Evolutionary conservation across 495 filamentous ascomycete species (phyloP), one percentile per base, ranked within the genome.

Genomic region (Copromyces sp.): DNA sequence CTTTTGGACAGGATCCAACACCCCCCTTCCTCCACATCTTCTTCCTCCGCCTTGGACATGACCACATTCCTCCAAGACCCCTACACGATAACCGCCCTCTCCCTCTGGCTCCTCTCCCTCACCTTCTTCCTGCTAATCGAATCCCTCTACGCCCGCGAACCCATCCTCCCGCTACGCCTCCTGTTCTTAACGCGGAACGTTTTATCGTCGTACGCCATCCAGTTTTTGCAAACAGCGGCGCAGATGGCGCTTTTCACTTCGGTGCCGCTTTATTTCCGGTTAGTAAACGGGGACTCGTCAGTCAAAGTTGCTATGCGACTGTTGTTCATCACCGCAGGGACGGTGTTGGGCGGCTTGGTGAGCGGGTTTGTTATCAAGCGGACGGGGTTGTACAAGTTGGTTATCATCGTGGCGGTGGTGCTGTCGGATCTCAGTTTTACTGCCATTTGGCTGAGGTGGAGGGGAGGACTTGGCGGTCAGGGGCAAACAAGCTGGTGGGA

Each of bases 201-300:
- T 8, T 3, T 75, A 0, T 68, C 45, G 3, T 45, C 72, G 3
- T 75, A 75, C 59, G 61, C 40, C 17, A 71, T 75, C 24, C 74
- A 75, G 35, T 73, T 75, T 6, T 1, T 75, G 9, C 61, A 73
- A 14, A 75, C 72, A 8, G 72, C 35, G 16, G 74, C 74, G 17
- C 72, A 73, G 68, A 73, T 75, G 69, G 74, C 74, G 53, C 24
- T 74, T 1, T 75, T 73, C 39, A 75, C 74, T 1, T 40, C 39
- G 1, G 39, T 71, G 0, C 72, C 74, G 7, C 69, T 75, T 0
- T 75, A 75, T 68, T 75, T 75, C 29, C 5, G 74, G 16, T 14
- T 75, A 9, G 39, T 72, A 2, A 59, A 38, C 9, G 41, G 69
- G n/a, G 74, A 75, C 9, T 71, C 68, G 1, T 71, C 39, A 0